Evolutionary conservation across 1,284 basidiomycete species (phyloP), one percentile per base, ranked within the genome.

Genomic region (Moesziomyces globuligerus): DNA sequence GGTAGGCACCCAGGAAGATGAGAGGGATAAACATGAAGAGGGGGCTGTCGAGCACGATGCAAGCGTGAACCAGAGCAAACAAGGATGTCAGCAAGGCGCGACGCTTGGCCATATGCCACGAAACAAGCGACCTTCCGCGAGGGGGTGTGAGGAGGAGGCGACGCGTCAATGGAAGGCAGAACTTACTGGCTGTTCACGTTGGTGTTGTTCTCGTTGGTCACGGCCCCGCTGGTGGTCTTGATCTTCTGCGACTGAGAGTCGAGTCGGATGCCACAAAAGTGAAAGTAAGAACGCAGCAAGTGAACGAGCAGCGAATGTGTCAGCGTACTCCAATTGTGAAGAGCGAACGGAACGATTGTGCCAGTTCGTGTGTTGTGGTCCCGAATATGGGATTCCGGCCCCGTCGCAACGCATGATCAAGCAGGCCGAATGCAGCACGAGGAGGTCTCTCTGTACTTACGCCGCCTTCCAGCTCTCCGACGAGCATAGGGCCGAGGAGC

Each of bases 401-500:
- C n/a, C n/a, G n/a, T n/a, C n/a, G n/a, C n/a, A n/a, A n/a, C n/a
- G n/a, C n/a, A n/a, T n/a, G n/a, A n/a, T n/a, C n/a, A n/a, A n/a
- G n/a, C n/a, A n/a, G n/a, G n/a, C n/a, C n/a, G n/a, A n/a, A n/a
- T n/a, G n/a, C n/a, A n/a, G n/a, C n/a, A n/a, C n/a, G n/a, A n/a
- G n/a, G n/a, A n/a, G n/a, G n/a, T n/a, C n/a, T n/a, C n/a, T n/a
- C n/a, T n/a, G 38, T 47, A 74, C 73, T 56, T 64, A 67, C 72
- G 43, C 69, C 70, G 50, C 76, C 79, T 43, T 75, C 75, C 39
- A 88, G 94, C 86, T 77, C 84, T 88, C 64, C 84, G 25, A 84
- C 83, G 45, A 80, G 76, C 74, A 84, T 83, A 38, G 81, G 77
- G n/a, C 88, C 87, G 56, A 99, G 87, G 68, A 96, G 87, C n/a